Base-by-base conservation (phyloP, 768 basidiomycete species). In the Boletus speciosus region DNA sequence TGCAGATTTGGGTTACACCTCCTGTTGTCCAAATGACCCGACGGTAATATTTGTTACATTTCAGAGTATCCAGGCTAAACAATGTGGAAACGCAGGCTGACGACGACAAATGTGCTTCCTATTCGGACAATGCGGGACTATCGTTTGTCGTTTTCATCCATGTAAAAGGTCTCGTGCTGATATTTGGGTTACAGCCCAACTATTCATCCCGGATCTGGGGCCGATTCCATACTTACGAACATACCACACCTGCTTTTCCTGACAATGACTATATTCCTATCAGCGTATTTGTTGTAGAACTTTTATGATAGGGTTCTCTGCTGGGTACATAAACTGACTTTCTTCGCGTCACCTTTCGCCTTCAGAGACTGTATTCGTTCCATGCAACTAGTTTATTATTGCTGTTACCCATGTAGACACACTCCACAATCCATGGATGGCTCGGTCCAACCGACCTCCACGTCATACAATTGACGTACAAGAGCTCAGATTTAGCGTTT, bases 21-120 rank as follows among this genome's bases (percentile, higher is more conserved):
- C 76, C 5, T 92, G 90, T 64, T 93, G 90, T 69, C 89, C 90
- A 31, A 78, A 78, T 6, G 69, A 90, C 59, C 85, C 88, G 15
- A 78, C 75, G 29, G 86, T 86, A 54, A 55, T 36, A 74, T 69
- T 39, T 41, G 27, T 51, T 31, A 34, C 25, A 27, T 31, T 16
- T 14, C 34, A 12, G 21, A 16, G 0, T 37, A 23, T 53, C 29
- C 12, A 47, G 36, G 14, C 57, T 57, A 29, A 68, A 46, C 5
- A 4, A 3, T 23, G 5, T 54, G 14, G 32, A 35, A n/a, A 48
- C 14, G 29, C 64, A 81, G 78, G 75, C 72, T 60, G 32, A 57
- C 62, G 25, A 81, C 75, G 71, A 78, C 48, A 79, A 81, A 36
- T 90, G 88, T 63, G 78, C 84, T 27, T 89, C 88, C 0, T 90